A percentile compares a stretch with the other conserved stretches of the same genome.
phyloP scores from a whole-genome alignment of 306 rosid species.

The Oxytropis ochrocephala region DNA sequence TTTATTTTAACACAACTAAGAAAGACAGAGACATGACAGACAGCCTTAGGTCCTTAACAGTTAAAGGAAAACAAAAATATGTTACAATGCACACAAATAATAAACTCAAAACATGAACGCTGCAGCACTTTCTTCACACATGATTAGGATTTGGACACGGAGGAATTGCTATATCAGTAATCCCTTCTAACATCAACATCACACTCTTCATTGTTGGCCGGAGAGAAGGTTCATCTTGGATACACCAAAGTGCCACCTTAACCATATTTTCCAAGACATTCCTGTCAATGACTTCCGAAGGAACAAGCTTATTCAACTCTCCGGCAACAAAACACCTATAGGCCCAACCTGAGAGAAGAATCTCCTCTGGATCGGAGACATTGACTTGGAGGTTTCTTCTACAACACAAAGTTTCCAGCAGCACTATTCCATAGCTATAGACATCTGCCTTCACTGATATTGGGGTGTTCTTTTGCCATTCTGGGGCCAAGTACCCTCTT shows the following conservation, averaged over 20 bases:
- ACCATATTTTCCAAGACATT: slow-evolving; percentile 21
- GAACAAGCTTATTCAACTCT: slow-evolving; percentile 21
- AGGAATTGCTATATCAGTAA: slow-evolving; percentile 26
- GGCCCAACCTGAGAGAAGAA: slow-evolving; percentile 30
- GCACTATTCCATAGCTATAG: slow-evolving; percentile 32
- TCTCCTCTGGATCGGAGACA: slow-evolving; percentile 18
- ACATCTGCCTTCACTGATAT: slow-evolving; percentile 36
- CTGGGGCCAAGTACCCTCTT: slow-evolving; percentile 37
- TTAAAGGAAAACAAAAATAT: not conserved
- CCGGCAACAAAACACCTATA: slow-evolving; percentile 20
- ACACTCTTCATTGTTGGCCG: slow-evolving; percentile 42
- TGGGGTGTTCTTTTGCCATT: slow-evolving; percentile 30
- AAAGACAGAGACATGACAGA: not conserved
- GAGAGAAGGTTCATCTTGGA: slow-evolving; percentile 34
- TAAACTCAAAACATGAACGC: not conserved
- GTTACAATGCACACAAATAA: not conserved
- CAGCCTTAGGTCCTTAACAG: not conserved
- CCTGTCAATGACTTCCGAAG: slow-evolving; percentile 7
- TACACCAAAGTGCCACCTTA: slow-evolving; percentile 35
- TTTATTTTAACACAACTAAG: not conserved
- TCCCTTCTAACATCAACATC: slow-evolving; percentile 33
- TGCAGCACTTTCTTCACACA: not conserved
- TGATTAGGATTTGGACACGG: slow-evolving; percentile 23
- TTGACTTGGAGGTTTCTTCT: slow-evolving; percentile 18
- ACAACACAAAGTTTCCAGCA: slow-evolving; percentile 27